These are phyloP conservation scores for Mycocentrospora acerina DNA, from an alignment of 2,329 filamentous ascomycete species.

Conservation along the genomic window DNA sequence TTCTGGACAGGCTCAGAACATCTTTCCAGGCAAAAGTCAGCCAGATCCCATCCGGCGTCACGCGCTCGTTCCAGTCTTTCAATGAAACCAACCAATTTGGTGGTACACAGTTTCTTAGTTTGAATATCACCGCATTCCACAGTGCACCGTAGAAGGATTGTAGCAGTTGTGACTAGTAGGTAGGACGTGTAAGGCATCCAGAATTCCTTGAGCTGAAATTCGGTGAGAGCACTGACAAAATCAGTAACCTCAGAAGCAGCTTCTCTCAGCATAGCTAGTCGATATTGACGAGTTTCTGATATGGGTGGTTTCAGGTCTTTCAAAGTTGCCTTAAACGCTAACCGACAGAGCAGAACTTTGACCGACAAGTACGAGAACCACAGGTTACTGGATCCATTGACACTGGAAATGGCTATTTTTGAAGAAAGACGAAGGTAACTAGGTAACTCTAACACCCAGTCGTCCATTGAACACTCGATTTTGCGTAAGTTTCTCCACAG, in stretches of 20 bases:
- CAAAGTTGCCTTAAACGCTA: conserved; percentile 11
- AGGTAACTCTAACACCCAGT: conserved; percentile 14
- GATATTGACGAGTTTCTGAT: conserved; percentile 10
- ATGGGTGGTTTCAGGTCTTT: not conserved
- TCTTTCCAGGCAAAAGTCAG: conserved; percentile 21
- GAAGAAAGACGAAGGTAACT: conserved; percentile 1
- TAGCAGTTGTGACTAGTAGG: conserved; percentile 18
- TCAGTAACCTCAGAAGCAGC: conserved; percentile 8
- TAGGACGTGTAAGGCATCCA: conserved; percentile 25
- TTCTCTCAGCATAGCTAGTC: conserved; percentile 12
- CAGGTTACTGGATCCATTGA: conserved; percentile 18
- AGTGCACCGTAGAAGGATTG: conserved; percentile 17
- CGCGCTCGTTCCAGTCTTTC: conserved; percentile 10
- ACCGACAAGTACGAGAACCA: conserved; percentile 20
- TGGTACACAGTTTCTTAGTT: conserved; percentile 7
- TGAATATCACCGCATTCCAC: conserved; percentile 12
- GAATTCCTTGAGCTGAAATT: conserved; percentile 17
- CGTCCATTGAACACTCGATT: conserved; percentile 12
- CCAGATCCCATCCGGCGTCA: conserved; percentile 16
- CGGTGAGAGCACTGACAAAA: conserved; percentile 9
- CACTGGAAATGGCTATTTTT: not conserved
- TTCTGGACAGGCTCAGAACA: conserved; percentile 22
- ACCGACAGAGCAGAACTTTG: conserved; percentile 13
- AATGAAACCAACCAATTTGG: conserved; percentile 9
- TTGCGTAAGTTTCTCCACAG: conserved; percentile 11